Conservation (phyloP, 75 land plant species). For the Cryptomeria japonica region DNA sequence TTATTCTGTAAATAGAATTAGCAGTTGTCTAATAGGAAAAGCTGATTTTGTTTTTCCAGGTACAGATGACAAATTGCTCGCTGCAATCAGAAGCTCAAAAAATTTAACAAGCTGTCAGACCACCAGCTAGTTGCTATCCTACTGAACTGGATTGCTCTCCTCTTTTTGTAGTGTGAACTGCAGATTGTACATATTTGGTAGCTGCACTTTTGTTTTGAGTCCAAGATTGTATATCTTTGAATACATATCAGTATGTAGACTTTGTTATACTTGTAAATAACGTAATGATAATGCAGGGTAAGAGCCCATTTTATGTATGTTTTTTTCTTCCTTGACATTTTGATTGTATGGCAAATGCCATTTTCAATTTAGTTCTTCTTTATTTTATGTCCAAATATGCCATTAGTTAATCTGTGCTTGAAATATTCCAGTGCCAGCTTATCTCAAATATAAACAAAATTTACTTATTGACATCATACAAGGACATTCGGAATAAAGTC, state of each 20-base stretch:
- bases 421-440: not conserved
- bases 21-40: not conserved
- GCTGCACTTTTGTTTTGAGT: no score
- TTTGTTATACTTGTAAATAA: not conserved
- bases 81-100: not conserved
- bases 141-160: not conserved
- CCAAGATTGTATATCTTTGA: not conserved
- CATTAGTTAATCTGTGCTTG: not conserved
- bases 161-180: constrained; percentile 4
- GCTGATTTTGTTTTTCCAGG: not conserved
- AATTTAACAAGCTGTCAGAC: not conserved
- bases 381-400: not conserved
- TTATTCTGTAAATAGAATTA: not conserved
- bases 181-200: not conserved
- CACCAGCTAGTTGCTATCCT: not conserved
- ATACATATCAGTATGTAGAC: not conserved
- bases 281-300: not conserved
- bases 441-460: no score
- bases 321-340: not conserved
- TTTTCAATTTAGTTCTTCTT: not conserved
- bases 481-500: no score
- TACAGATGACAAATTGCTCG: not conserved
- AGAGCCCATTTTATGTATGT: constrained; percentile 1
- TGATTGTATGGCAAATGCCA: not conserved
- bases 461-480: no score